phyloP scores from a whole-genome alignment of 371 early-diverging fungal species.

The Haplosporangium sp. region DNA sequence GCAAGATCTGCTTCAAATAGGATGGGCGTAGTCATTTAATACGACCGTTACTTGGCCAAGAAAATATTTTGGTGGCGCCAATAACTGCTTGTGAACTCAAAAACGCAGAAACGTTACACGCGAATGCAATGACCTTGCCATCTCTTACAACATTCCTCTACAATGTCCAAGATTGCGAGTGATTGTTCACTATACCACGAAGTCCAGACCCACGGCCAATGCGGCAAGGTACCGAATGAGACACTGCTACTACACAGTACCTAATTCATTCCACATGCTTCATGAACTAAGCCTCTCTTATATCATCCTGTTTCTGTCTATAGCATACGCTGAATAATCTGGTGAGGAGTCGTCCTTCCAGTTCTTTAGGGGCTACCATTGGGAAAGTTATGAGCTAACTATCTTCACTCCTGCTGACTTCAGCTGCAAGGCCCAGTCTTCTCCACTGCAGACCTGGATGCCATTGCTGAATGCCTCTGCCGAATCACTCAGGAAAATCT shows the following conservation, averaged over 20 bases:
- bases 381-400: not conserved
- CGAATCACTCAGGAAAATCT: conserved; percentile 41
- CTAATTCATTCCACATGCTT: not conserved
- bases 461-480: conserved; percentile 47
- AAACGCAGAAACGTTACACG: too few relatives aligned
- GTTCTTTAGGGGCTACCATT: not conserved
- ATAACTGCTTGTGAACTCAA: too few relatives aligned
- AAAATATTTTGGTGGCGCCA: too few relatives aligned
- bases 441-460: conserved; percentile 43
- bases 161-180: conserved; percentile 24
- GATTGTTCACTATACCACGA: conserved; percentile 46
- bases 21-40: too few relatives aligned
- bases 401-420: not conserved
- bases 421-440: conserved; percentile 49
- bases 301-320: not conserved
- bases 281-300: not conserved
- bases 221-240: conserved; percentile 37
- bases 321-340: conserved; percentile 53
- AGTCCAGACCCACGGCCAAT: conserved; percentile 50
- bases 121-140: too few relatives aligned
- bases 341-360: conserved; percentile 12
- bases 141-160: too few relatives aligned
- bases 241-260: not conserved
- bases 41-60: too few relatives aligned
- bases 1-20: too few relatives aligned